Evolutionary conservation across 2,329 filamentous ascomycete species (phyloP).

Genomic region (Paracoccidioides brasiliensis): DNA sequence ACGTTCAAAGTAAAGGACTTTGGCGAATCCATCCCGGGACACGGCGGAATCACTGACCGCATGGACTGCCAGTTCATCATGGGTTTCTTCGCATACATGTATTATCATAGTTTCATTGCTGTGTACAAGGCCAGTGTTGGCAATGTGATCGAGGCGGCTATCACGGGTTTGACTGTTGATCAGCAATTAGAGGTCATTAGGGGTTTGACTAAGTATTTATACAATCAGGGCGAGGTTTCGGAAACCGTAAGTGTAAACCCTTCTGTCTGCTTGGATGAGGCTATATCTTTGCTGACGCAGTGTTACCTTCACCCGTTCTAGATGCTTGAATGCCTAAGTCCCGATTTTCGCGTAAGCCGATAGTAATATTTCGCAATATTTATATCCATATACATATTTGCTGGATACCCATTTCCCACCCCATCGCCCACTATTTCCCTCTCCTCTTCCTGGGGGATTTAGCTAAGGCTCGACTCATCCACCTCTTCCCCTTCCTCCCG

Average conservation of each 20-base stretch:
- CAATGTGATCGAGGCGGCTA: conserved; percentile 76
- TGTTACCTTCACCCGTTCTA: conserved; percentile 9
- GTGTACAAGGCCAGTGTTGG: conserved; percentile 75
- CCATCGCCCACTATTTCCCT: too few species aligned
- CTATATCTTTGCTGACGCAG: background rate
- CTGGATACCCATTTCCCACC: background rate
- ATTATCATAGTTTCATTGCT: conserved; percentile 95
- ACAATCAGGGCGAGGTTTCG: conserved; percentile 47
- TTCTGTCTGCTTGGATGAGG: background rate
- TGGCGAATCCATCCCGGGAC: conserved; percentile 91
- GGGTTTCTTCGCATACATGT: conserved; percentile 97
- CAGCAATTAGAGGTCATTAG: conserved; percentile 74
- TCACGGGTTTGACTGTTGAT: conserved; percentile 73
- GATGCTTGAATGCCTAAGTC: conserved; percentile 26
- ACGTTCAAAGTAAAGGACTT: conserved; percentile 99
- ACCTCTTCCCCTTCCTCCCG: background rate
- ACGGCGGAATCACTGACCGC: conserved; percentile 94
- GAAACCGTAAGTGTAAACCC: conserved; percentile 34
- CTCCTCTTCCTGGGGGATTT: too few species aligned
- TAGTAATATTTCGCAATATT: background rate
- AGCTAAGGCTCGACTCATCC: background rate
- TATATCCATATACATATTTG: background rate
- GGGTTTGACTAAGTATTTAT: conserved; percentile 49
- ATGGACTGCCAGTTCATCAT: conserved; percentile 99
- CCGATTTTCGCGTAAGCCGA: conserved; percentile 22